Evolutionary conservation across 371 early-diverging fungal genomes (phyloP), one percentile per base, ranked within the genome.

Genomic region (Synchytrium microbalum): DNA sequence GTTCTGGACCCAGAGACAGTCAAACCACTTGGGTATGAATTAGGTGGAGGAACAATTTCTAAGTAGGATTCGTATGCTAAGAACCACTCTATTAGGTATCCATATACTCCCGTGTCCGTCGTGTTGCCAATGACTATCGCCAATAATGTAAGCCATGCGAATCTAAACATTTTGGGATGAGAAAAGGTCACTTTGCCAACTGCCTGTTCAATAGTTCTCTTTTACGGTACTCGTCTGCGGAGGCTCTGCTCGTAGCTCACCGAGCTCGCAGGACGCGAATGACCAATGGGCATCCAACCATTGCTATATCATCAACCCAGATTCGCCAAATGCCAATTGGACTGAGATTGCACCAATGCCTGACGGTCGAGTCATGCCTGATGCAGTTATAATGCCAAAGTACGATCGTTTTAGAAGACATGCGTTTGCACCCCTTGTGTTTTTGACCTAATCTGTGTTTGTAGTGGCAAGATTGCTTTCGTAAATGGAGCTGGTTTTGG

Each of bases 121-220:
- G 25, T 73, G 16, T 66, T 76, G 8, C 76, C 74, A 32, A 25
- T 76, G 64, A 62, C 58, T 14, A 61, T 65, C 25, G 56, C 13
- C 25, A 64, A 62, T 33, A 69, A 67, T 54, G 72, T 63, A 25
- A 55, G 29, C 46, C 64, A 66, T 1, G 64, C 55, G 5, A 60
- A 73, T 3, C 63, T n/a, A n/a, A n/a, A n/a, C n/a, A n/a, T n/a
- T n/a, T n/a, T n/a, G n/a, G 64, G 63, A 60, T 76, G 30, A 73
- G 76, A 54, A 73, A 73, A 19, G 73, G 76, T 1, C 59, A 52
- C 51, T 51, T 51, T 14, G 51, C 23, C 51, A n/a, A n/a, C n/a
- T n/a, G n/a, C n/a, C n/a, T n/a, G n/a, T n/a, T n/a, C n/a, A n/a
- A n/a, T n/a, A n/a, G n/a, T n/a, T n/a, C n/a, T n/a, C n/a, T n/a